Conservation (phyloP, 1,284 basidiomycete genomes). For the Austropuccinia psidii region DNA sequence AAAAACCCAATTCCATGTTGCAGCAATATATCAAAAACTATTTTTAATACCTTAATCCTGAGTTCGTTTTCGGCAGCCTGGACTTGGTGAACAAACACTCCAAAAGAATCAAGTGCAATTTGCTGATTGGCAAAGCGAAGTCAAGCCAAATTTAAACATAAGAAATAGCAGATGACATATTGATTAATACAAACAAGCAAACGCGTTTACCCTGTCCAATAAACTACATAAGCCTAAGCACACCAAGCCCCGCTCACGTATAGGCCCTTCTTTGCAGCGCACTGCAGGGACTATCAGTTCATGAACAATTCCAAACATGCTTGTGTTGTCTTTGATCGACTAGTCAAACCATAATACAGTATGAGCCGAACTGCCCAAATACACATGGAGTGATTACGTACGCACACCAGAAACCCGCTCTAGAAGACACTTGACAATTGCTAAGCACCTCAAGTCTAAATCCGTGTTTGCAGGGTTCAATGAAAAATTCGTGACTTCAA, state of each 20-base stretch:
- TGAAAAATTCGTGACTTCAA: conserved; percentile 22
- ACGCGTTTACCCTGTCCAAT: conserved; percentile 59
- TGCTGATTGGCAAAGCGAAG: too few species aligned
- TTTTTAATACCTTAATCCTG: conserved; percentile 70
- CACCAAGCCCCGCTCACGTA: conserved; percentile 78
- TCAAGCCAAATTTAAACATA: conserved; percentile 7
- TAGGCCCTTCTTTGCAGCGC: conserved; percentile 68
- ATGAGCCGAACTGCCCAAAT: background rate
- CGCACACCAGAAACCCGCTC: conserved; percentile 81
- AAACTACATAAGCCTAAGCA: conserved; percentile 83
- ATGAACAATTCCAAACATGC: conserved; percentile 76
- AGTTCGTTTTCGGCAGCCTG: conserved; percentile 68
- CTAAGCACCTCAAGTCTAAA: conserved; percentile 71
- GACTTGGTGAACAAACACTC: conserved; percentile 78
- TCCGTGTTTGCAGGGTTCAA: conserved; percentile 55
- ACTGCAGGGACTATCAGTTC: conserved; percentile 88
- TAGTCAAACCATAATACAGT: conserved; percentile 44
- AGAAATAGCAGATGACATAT: background rate
- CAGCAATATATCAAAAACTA: conserved; percentile 84
- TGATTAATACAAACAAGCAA: background rate
- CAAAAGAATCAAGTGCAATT: conserved; percentile 84
- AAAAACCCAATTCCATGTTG: conserved; percentile 75
- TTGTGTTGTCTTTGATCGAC: conserved; percentile 89
- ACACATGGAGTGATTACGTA: conserved; percentile 37
- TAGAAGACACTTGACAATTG: conserved; percentile 80